Evolutionary conservation across 2,329 filamentous ascomycete species (phyloP), one percentile per base, ranked within the genome.

Genomic region (Parafenestella ontariensis): DNA sequence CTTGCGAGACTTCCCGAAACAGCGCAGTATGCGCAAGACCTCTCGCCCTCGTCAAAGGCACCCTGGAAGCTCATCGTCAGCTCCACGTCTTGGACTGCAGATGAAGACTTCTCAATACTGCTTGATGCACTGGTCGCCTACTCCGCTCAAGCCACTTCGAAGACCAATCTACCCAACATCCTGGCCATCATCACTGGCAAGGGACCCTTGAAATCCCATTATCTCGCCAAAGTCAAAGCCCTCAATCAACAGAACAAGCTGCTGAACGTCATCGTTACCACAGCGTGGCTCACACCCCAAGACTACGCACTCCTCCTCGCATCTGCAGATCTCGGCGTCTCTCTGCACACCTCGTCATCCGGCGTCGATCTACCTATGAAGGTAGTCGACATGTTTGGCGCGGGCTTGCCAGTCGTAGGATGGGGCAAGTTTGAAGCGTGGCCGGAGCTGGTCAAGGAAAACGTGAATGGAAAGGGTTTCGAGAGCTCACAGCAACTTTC

Each of bases 311-410:
- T 81, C 0, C 83, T 99, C 3, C 86, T 99, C 26, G 90, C 89
- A 10, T 89, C 89, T 40, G 92, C 95, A 3, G 94, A 97, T 67
- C 81, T 99, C 0, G 95, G 95, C 9, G 86, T 99, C 21, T 96
- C 91, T 52, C 80, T 99, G 23, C 95, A 99, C 78, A 96, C 87
- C 61, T 97, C 92, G 13, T 96, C 90, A 62, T 96, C 92, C 2
- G 95, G 95, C 1, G 92, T 99, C 0, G 95, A 99, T 76, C 81
- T 99, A 18, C 95, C 95, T 0, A 99, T 99, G 95, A 99, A 99
- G 78, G 92, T 99, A 1, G 93, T 99, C 13, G 95, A 99, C 73
- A 97, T 99, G 93, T 98, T 99, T 73, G 95, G 95, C 2, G 90
- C 93, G 0, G 95, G 94, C 0, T 79, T 99, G 24, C 95, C 95